phyloP scores from a whole-genome alignment of 2,329 filamentous ascomycete genomes.

The Penicillium aurantiogriseum region DNA sequence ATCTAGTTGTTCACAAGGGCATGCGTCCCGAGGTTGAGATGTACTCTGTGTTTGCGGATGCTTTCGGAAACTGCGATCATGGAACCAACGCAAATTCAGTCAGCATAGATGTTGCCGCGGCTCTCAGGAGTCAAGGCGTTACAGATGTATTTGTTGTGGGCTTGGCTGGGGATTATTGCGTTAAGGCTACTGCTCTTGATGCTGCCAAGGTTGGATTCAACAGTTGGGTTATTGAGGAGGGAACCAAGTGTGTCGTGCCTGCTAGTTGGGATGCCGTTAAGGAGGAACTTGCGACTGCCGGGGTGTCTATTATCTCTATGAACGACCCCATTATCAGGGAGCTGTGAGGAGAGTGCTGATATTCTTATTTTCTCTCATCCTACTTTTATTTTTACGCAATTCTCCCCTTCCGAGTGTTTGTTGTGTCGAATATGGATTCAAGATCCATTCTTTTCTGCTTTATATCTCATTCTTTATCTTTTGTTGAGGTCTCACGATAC shows the following conservation, averaged over 20 bases:
- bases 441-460: background rate
- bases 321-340: slow-evolving; percentile 57
- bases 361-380: background rate
- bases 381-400: background rate
- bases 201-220: slow-evolving; percentile 71
- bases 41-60: slow-evolving; percentile 88
- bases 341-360: slow-evolving; percentile 32
- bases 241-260: slow-evolving; percentile 68
- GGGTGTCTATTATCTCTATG: slow-evolving; percentile 62
- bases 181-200: slow-evolving; percentile 77
- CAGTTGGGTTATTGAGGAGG: slow-evolving; percentile 76
- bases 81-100: slow-evolving; percentile 34
- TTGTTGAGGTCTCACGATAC: background rate
- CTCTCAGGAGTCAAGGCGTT: slow-evolving; percentile 58
- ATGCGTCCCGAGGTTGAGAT: slow-evolving; percentile 74
- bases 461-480: background rate
- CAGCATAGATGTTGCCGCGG: slow-evolving; percentile 59
- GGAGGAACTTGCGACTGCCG: slow-evolving; percentile 55
- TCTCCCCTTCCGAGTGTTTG: background rate
- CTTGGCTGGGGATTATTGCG: slow-evolving; percentile 85
- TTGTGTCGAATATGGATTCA: background rate
- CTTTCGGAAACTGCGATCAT: slow-evolving; percentile 57
- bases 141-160: slow-evolving; percentile 85
- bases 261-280: slow-evolving; percentile 57
- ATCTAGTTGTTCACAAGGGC: slow-evolving; percentile 75